phyloP scores from a whole-genome alignment of 257 asterid species.

The Eucommia ulmoides region DNA sequence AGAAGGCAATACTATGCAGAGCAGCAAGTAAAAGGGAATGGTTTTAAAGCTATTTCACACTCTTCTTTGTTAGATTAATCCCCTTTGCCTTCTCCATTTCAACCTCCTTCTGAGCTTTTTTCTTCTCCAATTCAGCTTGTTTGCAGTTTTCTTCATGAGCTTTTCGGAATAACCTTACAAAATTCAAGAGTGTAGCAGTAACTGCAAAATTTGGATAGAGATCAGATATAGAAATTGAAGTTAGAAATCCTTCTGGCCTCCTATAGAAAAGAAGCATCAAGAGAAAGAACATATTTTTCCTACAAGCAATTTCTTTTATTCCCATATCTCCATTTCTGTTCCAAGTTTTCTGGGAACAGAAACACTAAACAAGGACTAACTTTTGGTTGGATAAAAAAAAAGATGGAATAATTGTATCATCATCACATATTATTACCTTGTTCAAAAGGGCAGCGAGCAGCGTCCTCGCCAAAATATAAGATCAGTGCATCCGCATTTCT shows the following conservation, averaged over 20 bases:
- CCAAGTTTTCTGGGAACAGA: background rate
- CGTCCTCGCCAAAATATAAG: slow-evolving; percentile 95
- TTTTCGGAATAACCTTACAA: slow-evolving; percentile 78
- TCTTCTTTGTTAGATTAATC: slow-evolving; percentile 35
- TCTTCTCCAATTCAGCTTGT: slow-evolving; percentile 93
- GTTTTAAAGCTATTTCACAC: slow-evolving; percentile 25
- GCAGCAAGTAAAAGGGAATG: slow-evolving; percentile 9
- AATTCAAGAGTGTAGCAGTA: slow-evolving; percentile 78
- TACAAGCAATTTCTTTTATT: no score
- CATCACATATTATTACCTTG: slow-evolving; percentile 54
- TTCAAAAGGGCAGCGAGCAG: slow-evolving; percentile 90
- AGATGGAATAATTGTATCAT: background rate
- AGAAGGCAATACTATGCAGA: background rate
- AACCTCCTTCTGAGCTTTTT: slow-evolving; percentile 88
- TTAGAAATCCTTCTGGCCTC: background rate
- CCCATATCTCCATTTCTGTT: no score
- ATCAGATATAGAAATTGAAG: background rate
- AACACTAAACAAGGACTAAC: background rate
- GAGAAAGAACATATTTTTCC: background rate
- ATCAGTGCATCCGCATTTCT: slow-evolving; percentile 94
- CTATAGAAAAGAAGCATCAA: background rate
- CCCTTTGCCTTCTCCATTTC: slow-evolving; percentile 72
- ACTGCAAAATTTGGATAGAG: slow-evolving; percentile 34
- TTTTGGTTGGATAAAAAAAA: background rate
- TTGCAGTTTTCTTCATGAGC: slow-evolving; percentile 91